A percentile compares a stretch with the other conserved stretches of the same genome.
Conservation (phyloP, 1,139 yeast genomes). For the Debaryomyces nepalensis region DNA sequence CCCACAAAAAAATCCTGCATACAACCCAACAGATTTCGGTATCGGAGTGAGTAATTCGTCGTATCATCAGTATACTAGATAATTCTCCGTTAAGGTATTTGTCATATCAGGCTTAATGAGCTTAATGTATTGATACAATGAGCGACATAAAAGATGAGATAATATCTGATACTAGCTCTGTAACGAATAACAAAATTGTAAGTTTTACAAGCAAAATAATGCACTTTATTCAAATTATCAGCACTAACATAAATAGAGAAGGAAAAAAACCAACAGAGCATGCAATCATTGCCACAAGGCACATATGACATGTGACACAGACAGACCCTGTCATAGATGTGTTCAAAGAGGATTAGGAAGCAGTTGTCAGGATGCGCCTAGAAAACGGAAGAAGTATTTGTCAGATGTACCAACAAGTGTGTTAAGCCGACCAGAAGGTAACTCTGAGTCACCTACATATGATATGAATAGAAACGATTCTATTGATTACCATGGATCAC, state of each 20-base stretch:
- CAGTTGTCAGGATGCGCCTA: slow-evolving; percentile 88
- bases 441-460: slow-evolving; percentile 3
- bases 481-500: slow-evolving; percentile 5
- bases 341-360: slow-evolving; percentile 65
- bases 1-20: slow-evolving; percentile 8
- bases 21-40: slow-evolving; percentile 2
- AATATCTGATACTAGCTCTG: neutral
- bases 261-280: slow-evolving; percentile 74
- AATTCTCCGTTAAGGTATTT: too few species aligned
- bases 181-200: slow-evolving; percentile 15
- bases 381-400: slow-evolving; percentile 83
- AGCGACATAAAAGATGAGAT: slow-evolving; percentile 4
- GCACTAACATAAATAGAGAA: slow-evolving; percentile 30
- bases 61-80: neutral
- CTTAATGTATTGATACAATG: slow-evolving; percentile 8
- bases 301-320: slow-evolving; percentile 84
- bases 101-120: too few species aligned
- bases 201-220: slow-evolving; percentile 13
- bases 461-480: neutral
- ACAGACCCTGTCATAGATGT: slow-evolving; percentile 85
- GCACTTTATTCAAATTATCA: too few species aligned
- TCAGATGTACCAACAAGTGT: slow-evolving; percentile 52
- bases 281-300: slow-evolving; percentile 86
- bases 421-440: slow-evolving; percentile 9
- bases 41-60: slow-evolving; percentile 11